phyloP scores from a whole-genome alignment of 495 filamentous ascomycete species.

The Hypoxylon intermedium region DNA sequence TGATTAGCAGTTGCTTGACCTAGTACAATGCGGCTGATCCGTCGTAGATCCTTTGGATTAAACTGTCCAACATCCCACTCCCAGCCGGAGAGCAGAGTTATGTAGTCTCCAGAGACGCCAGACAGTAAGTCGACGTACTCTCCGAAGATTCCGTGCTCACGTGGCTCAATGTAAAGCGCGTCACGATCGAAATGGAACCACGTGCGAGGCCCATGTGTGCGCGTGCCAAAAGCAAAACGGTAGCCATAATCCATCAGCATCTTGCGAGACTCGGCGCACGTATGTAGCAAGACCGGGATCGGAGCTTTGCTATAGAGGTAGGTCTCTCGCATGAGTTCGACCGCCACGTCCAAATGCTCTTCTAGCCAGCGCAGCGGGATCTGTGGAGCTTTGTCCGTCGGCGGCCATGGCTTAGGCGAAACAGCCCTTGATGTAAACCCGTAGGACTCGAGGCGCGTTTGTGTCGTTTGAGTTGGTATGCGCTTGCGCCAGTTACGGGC shows the following conservation, averaged over 20 bases:
- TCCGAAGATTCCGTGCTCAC: neutral
- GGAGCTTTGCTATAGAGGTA: constrained; percentile 14
- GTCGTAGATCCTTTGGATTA: neutral
- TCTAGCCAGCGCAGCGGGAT: constrained; percentile 11
- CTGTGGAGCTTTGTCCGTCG: constrained; percentile 1
- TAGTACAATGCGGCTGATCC: constrained; percentile 1
- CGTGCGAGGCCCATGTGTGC: constrained; percentile 5
- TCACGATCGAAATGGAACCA: constrained; percentile 26
- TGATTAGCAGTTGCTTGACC: neutral
- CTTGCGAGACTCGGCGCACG: constrained; percentile 14
- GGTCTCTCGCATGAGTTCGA: constrained; percentile 8
- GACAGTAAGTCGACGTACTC: neutral
- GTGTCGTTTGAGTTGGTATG: neutral
- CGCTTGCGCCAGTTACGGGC: constrained; percentile 1
- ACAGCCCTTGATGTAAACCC: neutral
- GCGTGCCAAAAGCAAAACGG: constrained; percentile 11
- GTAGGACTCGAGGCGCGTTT: constrained; percentile 1
- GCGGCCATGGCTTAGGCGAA: neutral
- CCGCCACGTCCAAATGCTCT: constrained; percentile 6
- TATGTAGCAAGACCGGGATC: constrained; percentile 16
- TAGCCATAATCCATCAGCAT: constrained; percentile 11
- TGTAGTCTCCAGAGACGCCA: too few species aligned
- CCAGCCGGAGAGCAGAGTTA: too few species aligned
- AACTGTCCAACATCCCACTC: constrained; percentile 13
- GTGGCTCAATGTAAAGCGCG: neutral